Percentiles rank a stretch among this genome's conserved stretches.
Evolutionary conservation across 345 rosid species (phyloP).

Genomic region (Populus euphratica): DNA sequence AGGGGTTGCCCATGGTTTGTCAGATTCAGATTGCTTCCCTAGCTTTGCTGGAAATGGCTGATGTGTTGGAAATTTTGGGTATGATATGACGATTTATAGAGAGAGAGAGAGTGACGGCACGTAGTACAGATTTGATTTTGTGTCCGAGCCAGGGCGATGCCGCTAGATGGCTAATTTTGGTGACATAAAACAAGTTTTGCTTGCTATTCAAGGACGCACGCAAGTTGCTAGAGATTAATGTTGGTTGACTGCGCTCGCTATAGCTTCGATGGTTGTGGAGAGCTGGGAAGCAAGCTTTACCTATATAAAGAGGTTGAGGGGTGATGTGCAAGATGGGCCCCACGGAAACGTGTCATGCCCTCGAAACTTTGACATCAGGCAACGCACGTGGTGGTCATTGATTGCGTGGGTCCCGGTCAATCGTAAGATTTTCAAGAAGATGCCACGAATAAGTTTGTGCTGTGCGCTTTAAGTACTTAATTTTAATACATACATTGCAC

Average conservation of each 20-base stretch:
- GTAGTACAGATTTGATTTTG: neutral
- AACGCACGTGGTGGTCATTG: neutral
- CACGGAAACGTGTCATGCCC: neutral
- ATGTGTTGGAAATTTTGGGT: neutral
- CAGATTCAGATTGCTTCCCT: neutral
- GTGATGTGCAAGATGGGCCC: neutral
- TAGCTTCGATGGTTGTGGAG: neutral
- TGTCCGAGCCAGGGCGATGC: neutral
- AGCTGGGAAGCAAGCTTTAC: neutral
- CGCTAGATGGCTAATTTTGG: neutral
- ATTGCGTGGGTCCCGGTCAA: no score
- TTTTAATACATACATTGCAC: neutral
- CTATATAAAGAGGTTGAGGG: neutral
- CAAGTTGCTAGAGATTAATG: neutral
- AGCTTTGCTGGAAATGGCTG: neutral
- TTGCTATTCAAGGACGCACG: neutral
- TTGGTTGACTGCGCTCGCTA: neutral
- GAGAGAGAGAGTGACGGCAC: neutral
- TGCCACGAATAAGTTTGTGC: neutral
- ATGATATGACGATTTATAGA: neutral
- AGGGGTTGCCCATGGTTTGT: conserved; percentile 1
- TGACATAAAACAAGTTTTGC: neutral
- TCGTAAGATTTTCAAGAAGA: no score
- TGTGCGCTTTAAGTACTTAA: no score
- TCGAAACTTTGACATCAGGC: neutral